Base-by-base conservation (phyloP, 108 stramenopile species). In the Fistulifera pelliculosa region DNA sequence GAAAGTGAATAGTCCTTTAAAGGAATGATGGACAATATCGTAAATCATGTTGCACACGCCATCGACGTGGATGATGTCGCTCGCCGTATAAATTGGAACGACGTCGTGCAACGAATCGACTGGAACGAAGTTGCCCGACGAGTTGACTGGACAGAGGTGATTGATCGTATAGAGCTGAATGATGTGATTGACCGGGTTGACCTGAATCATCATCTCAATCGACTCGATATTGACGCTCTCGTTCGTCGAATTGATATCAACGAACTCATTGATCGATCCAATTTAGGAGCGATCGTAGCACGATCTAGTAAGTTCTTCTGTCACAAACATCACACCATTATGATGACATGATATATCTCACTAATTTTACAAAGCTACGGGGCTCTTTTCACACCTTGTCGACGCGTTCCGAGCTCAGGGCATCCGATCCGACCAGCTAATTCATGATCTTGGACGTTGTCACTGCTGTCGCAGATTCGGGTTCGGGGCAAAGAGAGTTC, bases 241-340 rank as follows among this genome's bases (percentile, higher is more conserved):
- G 44, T 45, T 23, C 24, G 25, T 26, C 50, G 50, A 2, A 12
- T 23, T 12, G 50, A 51, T 51, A 27, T 23, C 21, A 27, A 23
- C 25, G 50, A 17, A 26, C 24, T 27, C 50, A 51, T 51, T 51
- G 50, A 51, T 23, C 50, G 25, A 51, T 51, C 50, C 21, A 51
- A 27, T 27, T 27, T 45, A 11, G 4, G 44, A 8, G 5, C 17
- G 44, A 45, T 45, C 11, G 21, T 45, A 5, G 44, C 44, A 17
- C 17, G 44, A 21, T 45, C 44, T 11, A 45, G 44, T 45, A 45
- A 4, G 44, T 45, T 45, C 19, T 8, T 21, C 17, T 4, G 14
- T 13, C 10, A 13, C 40, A 21, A 21, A 4, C 8, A 6, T 35
- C 6, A 35, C 3, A 35, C 8, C 8, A 35, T 3, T 35, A 6